Percentiles rank a stretch among this genome's conserved stretches.
phyloP scores from a whole-genome alignment of 257 asterid genomes.

The Solanum bulbocastanum region DNA sequence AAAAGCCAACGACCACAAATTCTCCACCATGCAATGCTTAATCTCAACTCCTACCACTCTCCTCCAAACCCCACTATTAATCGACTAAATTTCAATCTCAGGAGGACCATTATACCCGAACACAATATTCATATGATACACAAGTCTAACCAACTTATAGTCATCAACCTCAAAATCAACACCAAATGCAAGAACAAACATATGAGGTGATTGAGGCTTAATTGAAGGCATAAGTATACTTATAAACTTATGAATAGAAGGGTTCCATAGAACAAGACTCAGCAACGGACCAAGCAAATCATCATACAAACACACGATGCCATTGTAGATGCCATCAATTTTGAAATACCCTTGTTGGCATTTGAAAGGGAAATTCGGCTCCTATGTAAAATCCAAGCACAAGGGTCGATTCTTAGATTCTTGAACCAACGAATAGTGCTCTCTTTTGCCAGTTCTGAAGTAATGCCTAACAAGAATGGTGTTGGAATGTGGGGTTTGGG shows the following conservation, averaged over 20 bases:
- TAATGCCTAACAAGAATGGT: too few relatives aligned
- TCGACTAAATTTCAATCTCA: conserved; percentile 34
- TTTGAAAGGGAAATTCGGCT: too few relatives aligned
- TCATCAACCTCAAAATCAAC: too few relatives aligned
- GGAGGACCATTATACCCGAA: conserved; percentile 7
- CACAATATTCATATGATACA: not conserved
- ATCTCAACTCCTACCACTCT: conserved; percentile 3
- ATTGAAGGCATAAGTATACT: not conserved
- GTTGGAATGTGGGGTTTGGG: not conserved
- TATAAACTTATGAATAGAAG: not conserved
- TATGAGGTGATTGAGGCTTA: not conserved
- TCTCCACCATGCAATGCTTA: conserved; percentile 15
- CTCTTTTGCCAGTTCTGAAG: too few relatives aligned
- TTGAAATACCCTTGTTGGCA: not conserved
- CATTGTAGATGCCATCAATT: not conserved
- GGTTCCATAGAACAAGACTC: not conserved
- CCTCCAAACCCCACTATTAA: conserved; percentile 29
- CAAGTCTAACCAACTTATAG: not conserved
- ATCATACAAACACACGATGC: not conserved
- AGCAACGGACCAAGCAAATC: not conserved
- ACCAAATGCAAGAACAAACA: not conserved
- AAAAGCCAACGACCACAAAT: conserved; percentile 24
- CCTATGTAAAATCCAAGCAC: not conserved
- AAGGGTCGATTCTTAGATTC: not conserved
- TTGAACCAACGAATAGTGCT: not conserved